Evolutionary conservation across 2,329 filamentous ascomycete species (phyloP), one percentile per base, ranked within the genome.

Genomic region (Nothopassalora personata): DNA sequence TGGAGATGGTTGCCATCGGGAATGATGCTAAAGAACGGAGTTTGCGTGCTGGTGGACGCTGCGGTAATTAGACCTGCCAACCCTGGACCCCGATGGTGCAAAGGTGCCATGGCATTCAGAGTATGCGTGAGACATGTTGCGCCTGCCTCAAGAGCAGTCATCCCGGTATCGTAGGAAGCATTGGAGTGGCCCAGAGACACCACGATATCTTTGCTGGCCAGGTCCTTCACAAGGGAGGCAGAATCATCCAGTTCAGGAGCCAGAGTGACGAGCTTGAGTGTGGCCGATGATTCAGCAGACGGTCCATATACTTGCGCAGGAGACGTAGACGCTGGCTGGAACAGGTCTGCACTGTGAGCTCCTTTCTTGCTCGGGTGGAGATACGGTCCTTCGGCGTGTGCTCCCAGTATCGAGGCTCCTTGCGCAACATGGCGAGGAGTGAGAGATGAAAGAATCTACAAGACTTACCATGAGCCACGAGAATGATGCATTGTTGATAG

Each of bases 351-450:
- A 60, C 79, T 77, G 67, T 83, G 81, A 6, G 81, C 81, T 43
- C 82, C 82, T 67, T 80, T 81, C 66, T 83, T 83, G 47, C 71
- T 70, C 1, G 79, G 76, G 59, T 79, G 75, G 5, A 84, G 76
- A 64, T 81, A 83, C 7, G 82, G 81, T 1, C 81, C 82, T 75
- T 84, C 81, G 18, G 76, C 75, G 65, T 84, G 82, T n/a, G 80
- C 80, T 31, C 82, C 82, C 1, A 83, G 75, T 5, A 83, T 73
- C 18, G 77, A 75, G n/a, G 81, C 81, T 4, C 75, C 75, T 13
- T 68, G 63, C 9, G 72, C 60, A 53, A 79, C 75, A 10, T 73
- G 66, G 23, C 75, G 72, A 13, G 81, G 80, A 23, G 64, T 67
- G 3, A 83, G 72, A 23, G 72, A 75, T 0, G 81, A 80, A 4